These are phyloP conservation scores for Trichosporon coremiiforme DNA, from an alignment of 1,284 basidiomycete species.

Conservation along the genomic window DNA sequence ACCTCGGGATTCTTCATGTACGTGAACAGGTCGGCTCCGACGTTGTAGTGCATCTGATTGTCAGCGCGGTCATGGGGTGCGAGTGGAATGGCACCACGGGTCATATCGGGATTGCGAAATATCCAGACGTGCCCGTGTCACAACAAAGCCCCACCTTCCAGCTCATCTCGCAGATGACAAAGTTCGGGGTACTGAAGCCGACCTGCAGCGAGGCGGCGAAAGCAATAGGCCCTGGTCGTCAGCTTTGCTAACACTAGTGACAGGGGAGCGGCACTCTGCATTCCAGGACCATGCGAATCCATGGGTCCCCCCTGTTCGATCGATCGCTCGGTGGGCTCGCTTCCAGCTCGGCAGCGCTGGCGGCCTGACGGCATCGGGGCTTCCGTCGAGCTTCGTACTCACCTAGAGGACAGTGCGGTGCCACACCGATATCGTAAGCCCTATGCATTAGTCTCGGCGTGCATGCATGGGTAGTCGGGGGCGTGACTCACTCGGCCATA, in stretches of 20 bases:
- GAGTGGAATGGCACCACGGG: not conserved
- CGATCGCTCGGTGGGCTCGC: conserved; percentile 39
- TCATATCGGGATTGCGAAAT: not conserved
- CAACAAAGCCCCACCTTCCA: conserved; percentile 44
- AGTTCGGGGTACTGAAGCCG: conserved; percentile 56
- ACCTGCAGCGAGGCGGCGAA: conserved; percentile 64
- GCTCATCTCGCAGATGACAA: conserved; percentile 57
- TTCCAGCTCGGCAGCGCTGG: conserved; percentile 1
- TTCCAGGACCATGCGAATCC: not conserved
- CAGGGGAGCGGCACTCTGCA: not conserved
- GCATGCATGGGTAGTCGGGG: too few species aligned
- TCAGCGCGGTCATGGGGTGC: conserved; percentile 7
- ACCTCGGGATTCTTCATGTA: conserved; percentile 62
- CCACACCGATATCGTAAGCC: conserved; percentile 57
- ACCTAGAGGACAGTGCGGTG: conserved; percentile 57
- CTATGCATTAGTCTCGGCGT: conserved; percentile 25
- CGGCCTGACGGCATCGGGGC: not conserved
- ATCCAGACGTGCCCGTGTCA: not conserved
- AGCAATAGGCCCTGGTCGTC: conserved; percentile 64
- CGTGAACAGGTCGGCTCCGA: conserved; percentile 68
- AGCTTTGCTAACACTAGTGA: not conserved
- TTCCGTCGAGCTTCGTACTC: not conserved
- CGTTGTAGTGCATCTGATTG: conserved; percentile 70
- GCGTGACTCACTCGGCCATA: conserved; percentile 61
- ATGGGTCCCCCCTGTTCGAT: conserved; percentile 62